Evolutionary conservation across 2,329 filamentous ascomycete species (phyloP).

Genomic region (Biscogniauxia sp.): DNA sequence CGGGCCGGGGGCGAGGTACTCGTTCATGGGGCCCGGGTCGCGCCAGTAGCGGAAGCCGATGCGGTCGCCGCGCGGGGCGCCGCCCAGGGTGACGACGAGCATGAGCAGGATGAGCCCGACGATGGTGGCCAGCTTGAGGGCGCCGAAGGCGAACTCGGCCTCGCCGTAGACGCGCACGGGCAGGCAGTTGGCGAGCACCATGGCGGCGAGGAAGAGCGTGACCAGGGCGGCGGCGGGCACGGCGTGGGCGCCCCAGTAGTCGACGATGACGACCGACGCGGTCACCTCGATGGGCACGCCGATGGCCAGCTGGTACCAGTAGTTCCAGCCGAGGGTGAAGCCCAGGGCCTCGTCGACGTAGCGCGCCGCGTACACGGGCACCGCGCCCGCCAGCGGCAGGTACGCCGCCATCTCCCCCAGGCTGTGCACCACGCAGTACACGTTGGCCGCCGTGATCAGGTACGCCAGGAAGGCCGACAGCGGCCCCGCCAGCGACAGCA

Average conservation of each 20-base stretch:
- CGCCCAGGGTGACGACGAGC: constrained; percentile 48
- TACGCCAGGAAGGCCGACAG: constrained; percentile 42
- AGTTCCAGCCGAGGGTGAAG: constrained; percentile 51
- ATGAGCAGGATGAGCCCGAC: constrained; percentile 49
- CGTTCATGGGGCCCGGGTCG: constrained; percentile 42
- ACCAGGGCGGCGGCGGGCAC: constrained; percentile 30
- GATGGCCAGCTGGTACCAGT: constrained; percentile 50
- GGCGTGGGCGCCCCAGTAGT: constrained; percentile 39
- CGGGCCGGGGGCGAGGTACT: constrained; percentile 37
- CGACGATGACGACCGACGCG: constrained; percentile 44
- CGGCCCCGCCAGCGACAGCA: constrained; percentile 36
- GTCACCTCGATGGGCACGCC: constrained; percentile 48
- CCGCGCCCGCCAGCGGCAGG: constrained; percentile 56
- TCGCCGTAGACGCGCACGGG: constrained; percentile 50
- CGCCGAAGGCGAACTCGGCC: constrained; percentile 50
- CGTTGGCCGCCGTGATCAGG: constrained; percentile 43
- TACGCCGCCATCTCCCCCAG: constrained; percentile 61
- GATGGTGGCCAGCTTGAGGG: constrained; percentile 49
- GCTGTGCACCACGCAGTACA: constrained; percentile 47
- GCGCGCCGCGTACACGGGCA: constrained; percentile 48
- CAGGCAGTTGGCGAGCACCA: constrained; percentile 39
- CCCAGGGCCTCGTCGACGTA: constrained; percentile 47
- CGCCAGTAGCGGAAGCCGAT: constrained; percentile 47
- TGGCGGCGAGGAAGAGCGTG: constrained; percentile 37
- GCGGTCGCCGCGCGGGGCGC: constrained; percentile 39